phyloP scores from a whole-genome alignment of 2,329 filamentous ascomycete species.

The Cladosporium sp. region DNA sequence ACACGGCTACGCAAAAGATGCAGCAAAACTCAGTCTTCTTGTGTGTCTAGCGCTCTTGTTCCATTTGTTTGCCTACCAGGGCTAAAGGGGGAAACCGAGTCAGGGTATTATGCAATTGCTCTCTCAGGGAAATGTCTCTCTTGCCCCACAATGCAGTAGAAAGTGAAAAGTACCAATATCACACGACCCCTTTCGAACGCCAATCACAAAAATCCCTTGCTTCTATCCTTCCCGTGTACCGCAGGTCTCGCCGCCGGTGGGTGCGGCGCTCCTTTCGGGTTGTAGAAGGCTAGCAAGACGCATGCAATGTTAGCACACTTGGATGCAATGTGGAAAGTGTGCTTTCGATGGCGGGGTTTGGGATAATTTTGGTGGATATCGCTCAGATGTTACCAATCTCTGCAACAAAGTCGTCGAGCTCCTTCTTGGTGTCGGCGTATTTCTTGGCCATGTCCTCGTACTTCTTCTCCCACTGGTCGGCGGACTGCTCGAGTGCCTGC shows the following conservation, averaged over 20 bases:
- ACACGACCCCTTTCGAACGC: not conserved
- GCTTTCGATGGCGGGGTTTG: slow-evolving; percentile 3
- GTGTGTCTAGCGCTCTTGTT: not conserved
- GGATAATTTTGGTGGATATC: not conserved
- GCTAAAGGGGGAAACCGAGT: not conserved
- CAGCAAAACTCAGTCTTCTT: not conserved
- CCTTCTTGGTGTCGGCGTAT: slow-evolving; percentile 77
- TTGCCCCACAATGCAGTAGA: not conserved
- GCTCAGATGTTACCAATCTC: slow-evolving; percentile 90
- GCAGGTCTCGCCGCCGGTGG: not conserved
- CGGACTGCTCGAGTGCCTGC: slow-evolving; percentile 85
- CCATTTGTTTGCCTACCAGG: slow-evolving; percentile 7
- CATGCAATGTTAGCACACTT: slow-evolving; percentile 12
- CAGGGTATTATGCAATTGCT: slow-evolving; percentile 11
- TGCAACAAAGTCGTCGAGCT: slow-evolving; percentile 82
- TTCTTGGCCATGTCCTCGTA: slow-evolving; percentile 98
- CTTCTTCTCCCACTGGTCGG: slow-evolving; percentile 94
- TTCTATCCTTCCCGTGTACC: not conserved
- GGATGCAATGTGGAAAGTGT: slow-evolving; percentile 6
- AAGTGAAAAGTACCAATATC: not conserved
- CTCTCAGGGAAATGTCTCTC: not conserved
- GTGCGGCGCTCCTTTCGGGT: slow-evolving; percentile 7
- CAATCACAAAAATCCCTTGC: slow-evolving; percentile 9
- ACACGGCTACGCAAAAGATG: too few species aligned
- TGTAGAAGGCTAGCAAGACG: slow-evolving; percentile 12